Evolutionary conservation across 371 early-diverging fungal genomes (phyloP).

Genomic region (Apophysomyces sp.): DNA sequence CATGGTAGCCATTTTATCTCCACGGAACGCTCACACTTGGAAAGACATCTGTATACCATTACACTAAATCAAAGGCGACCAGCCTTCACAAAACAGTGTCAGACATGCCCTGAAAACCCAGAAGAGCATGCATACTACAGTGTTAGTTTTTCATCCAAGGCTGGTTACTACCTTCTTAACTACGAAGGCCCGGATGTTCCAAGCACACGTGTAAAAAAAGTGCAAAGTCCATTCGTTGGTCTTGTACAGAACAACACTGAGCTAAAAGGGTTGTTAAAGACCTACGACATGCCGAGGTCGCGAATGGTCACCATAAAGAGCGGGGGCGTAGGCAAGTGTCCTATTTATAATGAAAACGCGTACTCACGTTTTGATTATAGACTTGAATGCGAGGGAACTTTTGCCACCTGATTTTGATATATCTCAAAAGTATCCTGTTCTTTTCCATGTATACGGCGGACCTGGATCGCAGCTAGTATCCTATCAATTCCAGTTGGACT

Average conservation of each 20-base stretch:
- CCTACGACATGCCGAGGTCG: slow-evolving; percentile 58
- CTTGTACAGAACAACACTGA: slow-evolving; percentile 59
- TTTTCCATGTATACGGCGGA: slow-evolving; percentile 92
- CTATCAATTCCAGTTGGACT: slow-evolving; percentile 67
- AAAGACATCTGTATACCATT: slow-evolving; percentile 74
- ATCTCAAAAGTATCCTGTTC: slow-evolving; percentile 74
- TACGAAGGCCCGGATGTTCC: slow-evolving; percentile 92
- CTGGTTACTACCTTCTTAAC: slow-evolving; percentile 69
- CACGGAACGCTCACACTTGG: slow-evolving; percentile 75
- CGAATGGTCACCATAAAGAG: slow-evolving; percentile 56
- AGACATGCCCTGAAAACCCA: slow-evolving; percentile 37
- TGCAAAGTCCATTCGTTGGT: slow-evolving; percentile 47
- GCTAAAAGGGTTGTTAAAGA: slow-evolving; percentile 38
- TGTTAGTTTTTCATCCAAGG: slow-evolving; percentile 74
- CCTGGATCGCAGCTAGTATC: slow-evolving; percentile 88
- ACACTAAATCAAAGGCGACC: slow-evolving; percentile 14
- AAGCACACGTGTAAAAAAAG: slow-evolving; percentile 68
- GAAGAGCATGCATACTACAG: slow-evolving; percentile 68
- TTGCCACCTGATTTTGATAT: slow-evolving; percentile 85
- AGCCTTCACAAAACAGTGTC: slow-evolving; percentile 29
- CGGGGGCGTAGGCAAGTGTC: slow-evolving; percentile 51
- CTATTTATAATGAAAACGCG: not conserved
- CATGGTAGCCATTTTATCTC: slow-evolving; percentile 58
- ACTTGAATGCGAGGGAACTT: slow-evolving; percentile 84
- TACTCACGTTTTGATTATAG: slow-evolving; percentile 23